Evolutionary conservation across 441 rosid genomes (phyloP).

Genomic region (Gossypium aridum): DNA sequence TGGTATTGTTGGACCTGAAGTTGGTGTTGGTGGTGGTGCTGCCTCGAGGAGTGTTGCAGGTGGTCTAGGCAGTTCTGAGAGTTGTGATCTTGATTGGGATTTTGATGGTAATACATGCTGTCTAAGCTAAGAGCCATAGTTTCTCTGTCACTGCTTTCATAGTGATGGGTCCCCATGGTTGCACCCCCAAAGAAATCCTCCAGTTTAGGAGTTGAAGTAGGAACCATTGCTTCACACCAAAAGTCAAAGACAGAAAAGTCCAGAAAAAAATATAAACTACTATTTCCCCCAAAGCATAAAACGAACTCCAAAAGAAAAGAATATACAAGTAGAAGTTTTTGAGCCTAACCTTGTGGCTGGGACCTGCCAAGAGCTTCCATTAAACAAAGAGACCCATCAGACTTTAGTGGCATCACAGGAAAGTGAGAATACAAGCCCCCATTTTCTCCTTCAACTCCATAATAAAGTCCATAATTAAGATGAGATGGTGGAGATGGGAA

Average conservation of each 20-base stretch:
- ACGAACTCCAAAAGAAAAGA: conserved; percentile 8
- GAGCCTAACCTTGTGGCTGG: conserved; percentile 36
- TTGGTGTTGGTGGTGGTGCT: conserved; percentile 26
- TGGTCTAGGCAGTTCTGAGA: conserved; percentile 28
- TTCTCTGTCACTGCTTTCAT: conserved; percentile 45
- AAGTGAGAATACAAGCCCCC: conserved; percentile 45
- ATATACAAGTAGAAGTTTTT: background rate
- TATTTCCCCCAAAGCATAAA: background rate
- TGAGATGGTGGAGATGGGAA: conserved; percentile 31
- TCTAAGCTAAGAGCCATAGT: conserved; percentile 80
- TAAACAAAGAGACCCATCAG: conserved; percentile 93
- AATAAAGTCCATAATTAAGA: conserved; percentile 42
- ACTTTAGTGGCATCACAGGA: conserved; percentile 83
- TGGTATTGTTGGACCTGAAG: conserved; percentile 32
- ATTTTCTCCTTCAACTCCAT: conserved; percentile 41
- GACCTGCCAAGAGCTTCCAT: conserved; percentile 87
- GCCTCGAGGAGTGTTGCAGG: conserved; percentile 34
- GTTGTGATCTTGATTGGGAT: conserved; percentile 31
- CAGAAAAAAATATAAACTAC: conserved; percentile 5
- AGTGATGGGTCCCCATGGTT: conserved; percentile 65
- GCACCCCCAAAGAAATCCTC: conserved; percentile 88
- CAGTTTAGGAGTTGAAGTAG: conserved; percentile 69
- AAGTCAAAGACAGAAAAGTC: conserved; percentile 20
- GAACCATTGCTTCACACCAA: conserved; percentile 37
- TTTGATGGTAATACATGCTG: conserved; percentile 57